Evolutionary conservation across 805 yeast species (phyloP), one percentile per base, ranked within the genome.

Genomic region (Ogataea pilisensis): DNA sequence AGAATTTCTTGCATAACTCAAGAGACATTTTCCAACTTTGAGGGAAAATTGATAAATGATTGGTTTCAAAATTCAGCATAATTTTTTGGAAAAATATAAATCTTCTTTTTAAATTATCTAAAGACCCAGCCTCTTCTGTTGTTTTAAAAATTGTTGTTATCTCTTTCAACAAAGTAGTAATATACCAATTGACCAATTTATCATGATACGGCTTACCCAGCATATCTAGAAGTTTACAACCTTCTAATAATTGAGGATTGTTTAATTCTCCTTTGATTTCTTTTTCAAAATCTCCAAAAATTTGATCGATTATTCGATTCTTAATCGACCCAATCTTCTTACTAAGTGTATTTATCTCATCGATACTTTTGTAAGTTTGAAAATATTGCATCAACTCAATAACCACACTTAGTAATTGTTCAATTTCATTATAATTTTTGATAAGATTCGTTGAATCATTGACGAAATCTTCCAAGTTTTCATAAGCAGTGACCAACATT

Each of bases 61-160:
- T 71, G 1, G 76, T 59, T 44, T 78, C 80, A 36, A 61, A 61
- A 50, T 80, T 78, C 29, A 72, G 70, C 44, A 91, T 64, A 1
- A 86, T 73, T 49, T 85, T 80, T 49, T 82, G 81, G 63, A 87
- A 85, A 59, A 84, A 91, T 25, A 89, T 75, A 59, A 79, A 93
- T 36, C 99, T 69, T 50, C 97, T 69, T 24, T 78, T 73, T 38
- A 93, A 64, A 61, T 93, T 93, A 44, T 93, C 99, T 44, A 93
- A 65, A 5, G 95, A 83, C 1, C 97, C 97, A 0, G 99, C 99
- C 63, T 93, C 99, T 52, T 89, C 97, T 12, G 79, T 72, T 8
- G 80, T 70, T 39, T 78, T 75, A 64, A 93, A 93, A 9, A 93
- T 87, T 18, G 77, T 66, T 27, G 73, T 73, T 33, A 91, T 78